Evolutionary conservation across 768 basidiomycete genomes (phyloP).

Genomic region (Macrolepiota albuminosa): DNA sequence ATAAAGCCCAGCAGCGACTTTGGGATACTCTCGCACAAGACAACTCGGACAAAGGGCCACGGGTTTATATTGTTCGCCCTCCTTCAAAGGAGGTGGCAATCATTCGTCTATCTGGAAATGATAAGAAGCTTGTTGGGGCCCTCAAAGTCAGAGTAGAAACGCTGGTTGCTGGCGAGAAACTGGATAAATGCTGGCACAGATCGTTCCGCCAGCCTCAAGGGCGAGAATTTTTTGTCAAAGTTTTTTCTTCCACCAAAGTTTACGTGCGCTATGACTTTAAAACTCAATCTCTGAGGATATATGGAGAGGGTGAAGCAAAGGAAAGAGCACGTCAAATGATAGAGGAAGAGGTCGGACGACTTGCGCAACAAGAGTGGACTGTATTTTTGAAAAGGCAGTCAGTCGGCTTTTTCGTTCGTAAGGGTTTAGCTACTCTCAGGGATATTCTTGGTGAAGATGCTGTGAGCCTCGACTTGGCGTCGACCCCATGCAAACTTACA

Average conservation of each 20-base stretch:
- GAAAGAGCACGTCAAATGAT: constrained; percentile 41
- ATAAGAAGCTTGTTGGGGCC: constrained; percentile 48
- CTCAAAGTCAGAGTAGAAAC: constrained; percentile 59
- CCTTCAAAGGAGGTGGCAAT: constrained; percentile 21
- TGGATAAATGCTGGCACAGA: constrained; percentile 48
- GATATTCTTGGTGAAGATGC: constrained; percentile 53
- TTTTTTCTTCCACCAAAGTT: constrained; percentile 32
- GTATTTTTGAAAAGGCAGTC: constrained; percentile 32
- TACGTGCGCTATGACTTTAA: constrained; percentile 45
- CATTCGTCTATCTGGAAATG: constrained; percentile 45
- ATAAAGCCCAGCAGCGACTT: constrained; percentile 41
- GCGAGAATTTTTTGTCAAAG: constrained; percentile 28
- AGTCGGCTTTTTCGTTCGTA: constrained; percentile 46
- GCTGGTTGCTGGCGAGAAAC: constrained; percentile 44
- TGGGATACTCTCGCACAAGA: constrained; percentile 42
- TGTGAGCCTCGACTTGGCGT: constrained; percentile 38
- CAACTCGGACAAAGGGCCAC: constrained; percentile 31
- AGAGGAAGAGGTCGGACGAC: constrained; percentile 40
- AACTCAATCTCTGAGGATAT: constrained; percentile 38
- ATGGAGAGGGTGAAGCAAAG: constrained; percentile 34
- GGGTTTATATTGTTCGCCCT: constrained; percentile 22
- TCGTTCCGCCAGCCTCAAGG: constrained; percentile 27
- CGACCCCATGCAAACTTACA: constrained; percentile 34
- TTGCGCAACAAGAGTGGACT: constrained; percentile 38
- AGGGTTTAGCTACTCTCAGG: constrained; percentile 44